Evolutionary conservation across 2,329 filamentous ascomycete genomes (phyloP), one percentile per base, ranked within the genome.

Genomic region (Fusarium sp.): DNA sequence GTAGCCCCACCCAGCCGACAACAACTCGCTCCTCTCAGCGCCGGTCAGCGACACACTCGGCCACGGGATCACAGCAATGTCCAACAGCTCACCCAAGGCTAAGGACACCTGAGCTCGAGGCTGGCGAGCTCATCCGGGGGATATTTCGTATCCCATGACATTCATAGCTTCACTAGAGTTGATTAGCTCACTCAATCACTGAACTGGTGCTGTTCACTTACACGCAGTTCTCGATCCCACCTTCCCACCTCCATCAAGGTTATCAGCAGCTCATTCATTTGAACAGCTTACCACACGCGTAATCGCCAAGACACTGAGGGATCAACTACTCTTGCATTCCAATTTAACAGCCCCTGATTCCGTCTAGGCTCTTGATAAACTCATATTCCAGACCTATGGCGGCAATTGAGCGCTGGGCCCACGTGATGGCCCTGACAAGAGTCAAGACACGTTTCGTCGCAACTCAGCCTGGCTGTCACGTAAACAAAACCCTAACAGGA

Each of bases 401-500:
- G 57, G 47, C 31, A 36, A 74, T 35, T 63, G 40, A 35, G 58
- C 50, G 38, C 52, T 54, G 16, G 73, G 68, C 75, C 74, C 75
- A 79, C 73, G 77, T 57, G 59, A 78, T 60, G 59, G 68, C 69
- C 70, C 70, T 79, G 69, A 50, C 72, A 65, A 70, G 67, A 66
- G 65, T 68, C 66, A 63, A 77, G 77, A 71, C 75, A 75, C 61
- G 69, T 62, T 75, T 67, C 69, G 65, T 71, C 56, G 63, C 65
- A 59, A 67, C 63, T 68, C 69, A 31, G 47, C 25, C 47, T 52
- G 47, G 8, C 47, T 31, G 47, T 52, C 47, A 69, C 61, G 75
- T 76, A 71, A 78, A 79, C 70, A 78, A 74, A 79, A 70, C 75
- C 77, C 74, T 76, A 77, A 73, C 33, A 38, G 42, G 57, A 56